Percentiles rank a stretch among this genome's conserved stretches.
Evolutionary conservation across 1,139 yeast genomes (phyloP).

Genomic region (Saccharomyces hybrid): DNA sequence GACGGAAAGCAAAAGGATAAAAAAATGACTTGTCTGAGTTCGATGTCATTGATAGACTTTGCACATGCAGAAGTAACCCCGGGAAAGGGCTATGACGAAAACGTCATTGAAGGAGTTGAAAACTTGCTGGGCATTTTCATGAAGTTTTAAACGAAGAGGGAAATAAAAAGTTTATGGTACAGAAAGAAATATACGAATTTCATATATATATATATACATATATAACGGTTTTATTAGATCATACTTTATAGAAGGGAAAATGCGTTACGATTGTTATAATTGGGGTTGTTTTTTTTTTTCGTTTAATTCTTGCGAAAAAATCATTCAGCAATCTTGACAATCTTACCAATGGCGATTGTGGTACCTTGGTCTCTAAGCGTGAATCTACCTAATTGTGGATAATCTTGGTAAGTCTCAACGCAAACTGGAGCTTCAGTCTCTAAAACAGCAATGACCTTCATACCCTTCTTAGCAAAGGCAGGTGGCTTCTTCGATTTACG

Average conservation of each 20-base stretch:
- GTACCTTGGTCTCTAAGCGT: slow-evolving; percentile 97
- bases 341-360: slow-evolving; percentile 97
- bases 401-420: slow-evolving; percentile 84
- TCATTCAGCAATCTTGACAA: slow-evolving; percentile 57
- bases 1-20: neutral
- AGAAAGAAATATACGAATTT: neutral
- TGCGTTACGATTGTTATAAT: neutral
- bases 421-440: slow-evolving; percentile 84
- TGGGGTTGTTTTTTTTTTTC: neutral
- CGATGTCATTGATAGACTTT: slow-evolving; percentile 71
- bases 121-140: slow-evolving; percentile 43
- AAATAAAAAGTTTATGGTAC: neutral
- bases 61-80: slow-evolving; percentile 70
- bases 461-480: slow-evolving; percentile 97
- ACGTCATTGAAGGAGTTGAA: slow-evolving; percentile 59
- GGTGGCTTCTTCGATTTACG: slow-evolving; percentile 95
- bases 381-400: slow-evolving; percentile 95
- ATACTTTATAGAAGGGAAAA: neutral
- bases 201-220: slow-evolving; percentile 3
- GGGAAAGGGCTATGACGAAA: slow-evolving; percentile 65
- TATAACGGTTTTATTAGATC: neutral
- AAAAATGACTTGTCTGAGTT: slow-evolving; percentile 36
- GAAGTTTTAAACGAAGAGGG: slow-evolving; percentile 1
- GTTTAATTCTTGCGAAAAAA: neutral
- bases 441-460: slow-evolving; percentile 90